These are phyloP conservation scores for Nosema granulosis DNA, from an alignment of 371 early-diverging fungal species.

Conservation along the genomic window DNA sequence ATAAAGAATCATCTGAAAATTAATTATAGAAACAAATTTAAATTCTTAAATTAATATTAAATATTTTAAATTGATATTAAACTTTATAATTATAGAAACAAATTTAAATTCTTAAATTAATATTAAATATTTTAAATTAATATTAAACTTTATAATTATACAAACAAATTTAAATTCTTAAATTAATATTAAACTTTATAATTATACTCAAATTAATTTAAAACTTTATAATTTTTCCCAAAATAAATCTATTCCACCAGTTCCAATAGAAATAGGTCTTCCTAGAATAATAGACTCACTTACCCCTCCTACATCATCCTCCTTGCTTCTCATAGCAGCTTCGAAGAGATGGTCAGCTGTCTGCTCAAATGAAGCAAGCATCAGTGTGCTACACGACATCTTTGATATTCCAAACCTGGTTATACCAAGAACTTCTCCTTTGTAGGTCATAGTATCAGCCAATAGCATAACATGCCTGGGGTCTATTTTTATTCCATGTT, in stretches of 20 bases:
- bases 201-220: no score
- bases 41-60: no score
- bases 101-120: no score
- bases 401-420: conserved; percentile 96
- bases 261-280: conserved; percentile 89
- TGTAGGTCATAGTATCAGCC: conserved; percentile 95
- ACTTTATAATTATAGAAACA: no score
- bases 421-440: conserved; percentile 94
- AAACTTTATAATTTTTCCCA: no score
- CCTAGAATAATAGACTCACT: conserved; percentile 98
- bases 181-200: no score
- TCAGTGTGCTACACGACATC: conserved; percentile 95
- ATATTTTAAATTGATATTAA: no score
- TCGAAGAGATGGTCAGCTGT: conserved; percentile 97
- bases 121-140: no score
- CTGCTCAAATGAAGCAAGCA: conserved; percentile 98
- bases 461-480: conserved; percentile 90
- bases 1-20: no score
- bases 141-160: no score
- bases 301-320: conserved; percentile 86
- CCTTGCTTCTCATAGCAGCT: conserved; percentile 83
- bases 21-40: no score
- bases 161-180: no score
- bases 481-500: conserved; percentile 91
- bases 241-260: conserved; percentile 83